Evolutionary conservation across 306 rosid species (phyloP), one percentile per base, ranked within the genome.

Genomic region (Quercus alba): DNA sequence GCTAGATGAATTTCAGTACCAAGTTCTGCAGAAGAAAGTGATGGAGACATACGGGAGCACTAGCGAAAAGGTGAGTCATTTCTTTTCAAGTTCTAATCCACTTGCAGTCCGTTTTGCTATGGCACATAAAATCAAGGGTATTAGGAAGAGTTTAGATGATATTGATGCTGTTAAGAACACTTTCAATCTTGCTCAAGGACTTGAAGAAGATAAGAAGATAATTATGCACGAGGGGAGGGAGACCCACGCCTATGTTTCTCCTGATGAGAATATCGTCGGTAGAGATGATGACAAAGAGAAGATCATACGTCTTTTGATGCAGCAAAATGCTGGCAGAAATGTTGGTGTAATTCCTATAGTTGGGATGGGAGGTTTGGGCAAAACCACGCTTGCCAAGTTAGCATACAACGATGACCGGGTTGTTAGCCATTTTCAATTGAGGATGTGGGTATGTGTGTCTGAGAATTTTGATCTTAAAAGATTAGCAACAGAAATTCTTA

Each of bases 361-460:
- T 15, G 86, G 86, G 14, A 70, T 76, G 18, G 73, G 77, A 8
- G 84, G 84, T 6, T 25, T 76, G 81, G 84, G 81, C 11, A 83
- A 83, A 44, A 83, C 86, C 75, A 83, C 80, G 15, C 73, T 78
- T 10, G 80, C 82, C 33, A 83, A 78, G 63, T 19, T 69, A 20
- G 82, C 59, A 15, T 83, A 30, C 21, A 79, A 69, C 70, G 86
- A 79, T 54, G 49, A 23, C 15, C 61, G 72, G 76, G 57, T 75
- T 25, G 8, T 19, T n/a, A 18, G 54, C 33, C 6, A 9, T 15
- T 83, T 83, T 57, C 2, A 41, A 6, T 41, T 62, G 62, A 74
- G 38, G 61, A 75, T 75, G 80, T 78, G 86, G 86, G 80, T 83
- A 25, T 63, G 78, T 75, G 56, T 70, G 20, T 75, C 83, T 68